These are phyloP conservation scores for Botrytis byssoidea DNA, from an alignment of 2,329 filamentous ascomycete genomes.

Conservation along the genomic window DNA sequence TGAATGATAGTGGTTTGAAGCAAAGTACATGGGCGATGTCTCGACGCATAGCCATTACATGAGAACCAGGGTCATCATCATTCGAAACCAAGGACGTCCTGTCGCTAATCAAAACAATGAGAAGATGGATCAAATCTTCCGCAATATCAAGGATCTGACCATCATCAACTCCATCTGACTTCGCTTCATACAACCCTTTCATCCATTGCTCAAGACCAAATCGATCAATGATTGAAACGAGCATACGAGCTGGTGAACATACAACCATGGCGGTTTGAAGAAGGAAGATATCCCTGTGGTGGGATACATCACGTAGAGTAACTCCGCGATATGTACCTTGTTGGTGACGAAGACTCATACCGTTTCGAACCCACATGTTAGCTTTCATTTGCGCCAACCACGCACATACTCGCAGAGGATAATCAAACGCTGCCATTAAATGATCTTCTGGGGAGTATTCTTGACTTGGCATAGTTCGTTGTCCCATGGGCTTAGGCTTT, in stretches of 20 bases:
- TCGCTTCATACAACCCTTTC: conserved; percentile 72
- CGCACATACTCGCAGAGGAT: conserved; percentile 85
- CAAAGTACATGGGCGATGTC: conserved; percentile 93
- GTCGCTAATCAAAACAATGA: conserved; percentile 89
- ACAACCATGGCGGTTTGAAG: conserved; percentile 87
- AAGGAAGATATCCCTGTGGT: conserved; percentile 92
- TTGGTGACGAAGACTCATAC: conserved; percentile 92
- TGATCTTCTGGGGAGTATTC: conserved; percentile 70
- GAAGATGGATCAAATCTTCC: conserved; percentile 91
- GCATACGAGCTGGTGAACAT: conserved; percentile 76
- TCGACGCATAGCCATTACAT: conserved; percentile 71
- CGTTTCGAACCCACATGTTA: conserved; percentile 97
- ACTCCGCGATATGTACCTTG: conserved; percentile 91
- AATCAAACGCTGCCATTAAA: conserved; percentile 86
- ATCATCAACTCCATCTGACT: conserved; percentile 77
- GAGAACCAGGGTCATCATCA: conserved; percentile 63
- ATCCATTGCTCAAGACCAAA: conserved; percentile 89
- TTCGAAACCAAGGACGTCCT: conserved; percentile 73
- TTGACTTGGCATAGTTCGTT: conserved; percentile 52
- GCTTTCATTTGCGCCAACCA: conserved; percentile 99
- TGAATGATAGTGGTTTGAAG: conserved; percentile 94
- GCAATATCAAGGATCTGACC: conserved; percentile 85
- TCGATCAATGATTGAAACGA: conserved; percentile 87
- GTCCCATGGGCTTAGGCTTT: conserved; percentile 61
- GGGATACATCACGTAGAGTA: conserved; percentile 83